Conservation (phyloP, 2,329 filamentous ascomycete species). For the Berkeleyomyces rouxiae region DNA sequence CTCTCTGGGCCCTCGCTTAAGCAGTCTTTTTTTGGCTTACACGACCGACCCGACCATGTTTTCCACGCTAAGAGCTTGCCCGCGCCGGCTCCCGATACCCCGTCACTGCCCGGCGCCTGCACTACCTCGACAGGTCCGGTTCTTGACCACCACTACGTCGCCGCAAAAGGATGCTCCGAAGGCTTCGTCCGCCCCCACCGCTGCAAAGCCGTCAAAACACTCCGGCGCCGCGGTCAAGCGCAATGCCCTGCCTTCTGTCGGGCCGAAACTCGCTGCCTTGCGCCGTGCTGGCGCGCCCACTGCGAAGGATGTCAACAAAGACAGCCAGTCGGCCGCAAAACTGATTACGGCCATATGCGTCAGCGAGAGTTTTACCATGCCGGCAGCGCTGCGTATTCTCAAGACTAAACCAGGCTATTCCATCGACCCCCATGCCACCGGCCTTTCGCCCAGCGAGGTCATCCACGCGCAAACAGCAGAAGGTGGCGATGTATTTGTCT, state of each 20-base stretch:
- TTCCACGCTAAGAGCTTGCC: not conserved
- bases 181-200: not conserved
- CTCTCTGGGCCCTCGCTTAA: not conserved
- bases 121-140: not conserved
- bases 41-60: not conserved
- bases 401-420: conserved; percentile 38
- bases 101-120: not conserved
- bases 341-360: conserved; percentile 42
- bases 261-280: conserved; percentile 9
- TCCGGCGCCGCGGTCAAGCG: not conserved
- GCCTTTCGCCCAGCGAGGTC: conserved; percentile 44
- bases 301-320: not conserved
- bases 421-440: conserved; percentile 44
- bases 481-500: conserved; percentile 82
- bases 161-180: not conserved
- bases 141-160: not conserved
- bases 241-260: not conserved
- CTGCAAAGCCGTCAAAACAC: conserved; percentile 2
- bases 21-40: not conserved
- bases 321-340: conserved; percentile 3
- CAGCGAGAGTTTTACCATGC: conserved; percentile 48
- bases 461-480: conserved; percentile 44
- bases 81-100: not conserved
- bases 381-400: conserved; percentile 38
- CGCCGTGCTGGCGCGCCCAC: conserved; percentile 8